phyloP scores from a whole-genome alignment of 1,284 basidiomycete species.

The Omphalotus olearius region DNA sequence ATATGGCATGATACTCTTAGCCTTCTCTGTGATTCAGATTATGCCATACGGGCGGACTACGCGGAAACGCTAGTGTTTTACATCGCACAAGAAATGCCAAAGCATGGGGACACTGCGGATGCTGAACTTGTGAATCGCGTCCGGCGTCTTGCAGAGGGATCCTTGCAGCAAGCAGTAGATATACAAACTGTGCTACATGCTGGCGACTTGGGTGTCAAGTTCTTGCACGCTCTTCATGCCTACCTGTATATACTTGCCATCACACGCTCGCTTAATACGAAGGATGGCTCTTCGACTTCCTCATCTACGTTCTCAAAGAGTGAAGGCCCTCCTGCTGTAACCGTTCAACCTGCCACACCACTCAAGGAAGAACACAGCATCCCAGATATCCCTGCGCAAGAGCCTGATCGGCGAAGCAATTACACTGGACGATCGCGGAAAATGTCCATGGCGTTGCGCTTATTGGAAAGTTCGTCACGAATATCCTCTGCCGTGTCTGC shows the following conservation, averaged over 20 bases:
- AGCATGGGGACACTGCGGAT: conserved; percentile 45
- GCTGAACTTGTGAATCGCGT: conserved; percentile 40
- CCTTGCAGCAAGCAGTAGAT: conserved; percentile 40
- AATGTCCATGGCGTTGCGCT: conserved; percentile 44
- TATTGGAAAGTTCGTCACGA: conserved; percentile 45
- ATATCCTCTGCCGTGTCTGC: conserved; percentile 47
- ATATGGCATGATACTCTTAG: conserved; percentile 88
- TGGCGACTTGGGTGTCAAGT: conserved; percentile 62
- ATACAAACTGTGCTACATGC: conserved; percentile 46
- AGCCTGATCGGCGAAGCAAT: conserved; percentile 39
- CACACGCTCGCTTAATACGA: conserved; percentile 52
- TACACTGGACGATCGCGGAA: conserved; percentile 49
- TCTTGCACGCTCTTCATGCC: conserved; percentile 76
- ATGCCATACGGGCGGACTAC: conserved; percentile 74
- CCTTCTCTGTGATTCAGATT: conserved; percentile 75
- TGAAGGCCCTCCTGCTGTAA: conserved; percentile 29
- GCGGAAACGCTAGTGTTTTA: conserved; percentile 70
- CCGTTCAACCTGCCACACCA: conserved; percentile 35
- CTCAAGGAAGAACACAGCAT: conserved; percentile 13
- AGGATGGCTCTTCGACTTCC: conserved; percentile 30
- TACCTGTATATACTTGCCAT: conserved; percentile 78
- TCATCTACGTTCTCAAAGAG: conserved; percentile 35
- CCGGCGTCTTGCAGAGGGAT: conserved; percentile 39
- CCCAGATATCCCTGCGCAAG: conserved; percentile 23
- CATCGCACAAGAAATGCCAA: conserved; percentile 71